Percentiles rank a stretch among this genome's conserved stretches.
Evolutionary conservation across 163 green algal species (phyloP).

Genomic region (Chloromonas sp.): DNA sequence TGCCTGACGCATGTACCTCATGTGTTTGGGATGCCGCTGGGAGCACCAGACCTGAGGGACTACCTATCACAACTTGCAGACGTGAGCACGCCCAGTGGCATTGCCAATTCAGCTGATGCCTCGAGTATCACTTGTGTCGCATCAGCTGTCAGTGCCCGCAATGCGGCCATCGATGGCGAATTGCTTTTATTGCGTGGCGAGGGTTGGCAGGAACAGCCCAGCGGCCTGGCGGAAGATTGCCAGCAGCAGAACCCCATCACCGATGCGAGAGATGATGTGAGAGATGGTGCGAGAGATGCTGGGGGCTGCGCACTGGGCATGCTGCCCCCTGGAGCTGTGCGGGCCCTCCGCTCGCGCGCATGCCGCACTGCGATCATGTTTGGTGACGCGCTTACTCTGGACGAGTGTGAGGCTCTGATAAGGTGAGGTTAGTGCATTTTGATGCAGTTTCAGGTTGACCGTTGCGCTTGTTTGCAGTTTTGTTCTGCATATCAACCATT

Average conservation of each 20-base stretch:
- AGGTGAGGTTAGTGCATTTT: background rate
- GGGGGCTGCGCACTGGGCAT: background rate
- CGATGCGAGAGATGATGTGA: too few relatives aligned
- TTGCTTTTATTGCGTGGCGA: background rate
- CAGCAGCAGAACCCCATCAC: background rate
- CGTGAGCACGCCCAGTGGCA: slow-evolving; percentile 11
- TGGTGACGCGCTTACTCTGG: slow-evolving; percentile 53
- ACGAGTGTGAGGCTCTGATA: slow-evolving; percentile 44
- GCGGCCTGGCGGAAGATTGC: background rate
- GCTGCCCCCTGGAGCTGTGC: slow-evolving; percentile 42
- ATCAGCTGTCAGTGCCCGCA: too few relatives aligned
- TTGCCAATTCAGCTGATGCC: too few relatives aligned
- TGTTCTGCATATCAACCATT: background rate
- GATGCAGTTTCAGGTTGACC: background rate
- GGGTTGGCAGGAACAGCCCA: background rate
- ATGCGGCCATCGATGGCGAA: too few relatives aligned
- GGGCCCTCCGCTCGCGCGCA: slow-evolving; percentile 64
- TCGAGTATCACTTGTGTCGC: too few relatives aligned
- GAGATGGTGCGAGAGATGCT: background rate
- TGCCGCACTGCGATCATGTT: slow-evolving; percentile 86
- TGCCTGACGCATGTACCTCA: slow-evolving; percentile 33
- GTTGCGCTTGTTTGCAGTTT: background rate
- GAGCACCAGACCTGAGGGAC: slow-evolving; percentile 53
- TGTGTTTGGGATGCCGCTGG: slow-evolving; percentile 44
- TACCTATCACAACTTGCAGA: slow-evolving; percentile 68